Percentiles rank a stretch among this genome's conserved stretches.
Conservation (phyloP, 805 yeast genomes). For the Ogataea paraovalis region DNA sequence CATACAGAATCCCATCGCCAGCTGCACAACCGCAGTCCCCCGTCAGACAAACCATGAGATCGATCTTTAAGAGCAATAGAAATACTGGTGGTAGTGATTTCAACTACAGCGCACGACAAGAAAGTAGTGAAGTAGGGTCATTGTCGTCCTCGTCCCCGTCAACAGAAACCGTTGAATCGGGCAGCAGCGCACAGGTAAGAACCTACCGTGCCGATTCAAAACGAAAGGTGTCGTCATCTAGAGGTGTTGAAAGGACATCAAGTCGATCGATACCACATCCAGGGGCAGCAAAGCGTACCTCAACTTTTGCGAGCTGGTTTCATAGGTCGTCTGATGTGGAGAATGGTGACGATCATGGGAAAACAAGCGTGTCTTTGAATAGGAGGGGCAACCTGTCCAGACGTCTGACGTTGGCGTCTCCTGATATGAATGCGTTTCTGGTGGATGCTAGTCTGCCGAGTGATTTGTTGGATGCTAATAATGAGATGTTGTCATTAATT, state of each 20-base stretch:
- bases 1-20: not conserved
- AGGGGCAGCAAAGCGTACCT: no score
- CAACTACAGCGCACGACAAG: no score
- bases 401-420: not conserved
- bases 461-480: constrained; percentile 8
- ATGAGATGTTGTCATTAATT: constrained; percentile 15
- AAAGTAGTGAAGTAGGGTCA: not conserved
- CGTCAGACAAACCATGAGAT: not conserved
- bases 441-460: constrained; percentile 13
- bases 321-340: constrained; percentile 8
- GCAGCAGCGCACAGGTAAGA: not conserved
- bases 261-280: no score
- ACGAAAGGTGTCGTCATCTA: no score
- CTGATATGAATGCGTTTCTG: constrained; percentile 7
- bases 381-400: constrained; percentile 9
- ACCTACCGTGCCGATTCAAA: not conserved
- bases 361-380: not conserved
- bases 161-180: not conserved
- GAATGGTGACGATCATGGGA: not conserved
- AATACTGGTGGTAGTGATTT: no score
- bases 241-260: no score
- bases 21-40: not conserved
- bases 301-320: constrained; percentile 12
- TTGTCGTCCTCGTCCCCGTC: no score
- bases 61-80: no score